Percentiles rank a stretch among this genome's conserved stretches.
phyloP scores from a whole-genome alignment of 225 moss, liverwort and hornwort species.

The Climacium dendroides region DNA sequence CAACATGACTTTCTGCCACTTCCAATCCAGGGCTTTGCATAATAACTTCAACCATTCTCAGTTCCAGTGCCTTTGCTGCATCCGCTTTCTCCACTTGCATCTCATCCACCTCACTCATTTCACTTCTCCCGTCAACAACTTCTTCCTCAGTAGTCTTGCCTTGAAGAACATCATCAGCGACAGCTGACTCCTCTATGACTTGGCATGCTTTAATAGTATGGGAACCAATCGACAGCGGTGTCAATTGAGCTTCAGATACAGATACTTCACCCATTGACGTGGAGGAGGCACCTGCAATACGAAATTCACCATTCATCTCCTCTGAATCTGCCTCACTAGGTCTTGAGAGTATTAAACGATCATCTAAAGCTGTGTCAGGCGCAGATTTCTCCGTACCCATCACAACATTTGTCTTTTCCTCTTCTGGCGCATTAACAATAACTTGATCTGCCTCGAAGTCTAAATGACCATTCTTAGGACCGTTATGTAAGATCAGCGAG shows the following conservation, averaged over 20 bases:
- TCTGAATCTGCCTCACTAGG: not conserved
- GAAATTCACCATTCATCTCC: not conserved
- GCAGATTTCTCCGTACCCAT: not conserved
- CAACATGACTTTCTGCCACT: slow-evolving; percentile 19
- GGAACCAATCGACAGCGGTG: slow-evolving; percentile 4
- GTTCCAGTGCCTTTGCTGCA: slow-evolving; percentile 7
- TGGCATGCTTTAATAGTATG: not conserved
- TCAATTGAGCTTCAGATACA: not conserved
- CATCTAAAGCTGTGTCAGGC: not conserved
- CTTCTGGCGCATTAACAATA: not conserved
- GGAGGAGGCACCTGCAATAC: not conserved
- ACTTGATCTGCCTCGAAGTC: slow-evolving; percentile 4
- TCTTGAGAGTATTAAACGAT: not conserved
- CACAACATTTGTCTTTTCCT: not conserved
- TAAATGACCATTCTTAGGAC: slow-evolving; percentile 1
- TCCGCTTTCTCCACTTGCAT: slow-evolving; percentile 13
- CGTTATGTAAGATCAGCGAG: not conserved
- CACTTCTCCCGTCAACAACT: slow-evolving; percentile 9
- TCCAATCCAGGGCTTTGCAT: slow-evolving; percentile 5
- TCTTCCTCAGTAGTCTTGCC: slow-evolving; percentile 10
- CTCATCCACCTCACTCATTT: slow-evolving; percentile 18
- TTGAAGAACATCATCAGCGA: not conserved
- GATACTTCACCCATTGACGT: not conserved
- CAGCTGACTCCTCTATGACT: slow-evolving; percentile 9
- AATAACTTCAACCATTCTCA: slow-evolving; percentile 18